A percentile compares a stretch with the other conserved stretches of the same genome.
phyloP scores from a whole-genome alignment of 768 basidiomycete species.

The Trametes cubensis region DNA sequence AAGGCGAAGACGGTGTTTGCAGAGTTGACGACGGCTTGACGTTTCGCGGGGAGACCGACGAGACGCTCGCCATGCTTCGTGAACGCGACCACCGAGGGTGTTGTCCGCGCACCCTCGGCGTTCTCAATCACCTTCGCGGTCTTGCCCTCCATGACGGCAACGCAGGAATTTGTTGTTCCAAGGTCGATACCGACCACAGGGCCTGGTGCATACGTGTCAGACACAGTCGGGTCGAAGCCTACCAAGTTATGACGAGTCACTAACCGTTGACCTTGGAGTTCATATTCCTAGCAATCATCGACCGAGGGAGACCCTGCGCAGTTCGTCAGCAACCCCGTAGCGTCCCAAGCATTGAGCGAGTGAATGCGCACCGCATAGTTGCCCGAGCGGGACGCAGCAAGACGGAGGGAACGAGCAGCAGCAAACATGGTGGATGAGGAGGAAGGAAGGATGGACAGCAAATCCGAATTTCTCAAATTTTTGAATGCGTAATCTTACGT shows the following conservation, averaged over 20 bases:
- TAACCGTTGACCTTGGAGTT: constrained; percentile 90
- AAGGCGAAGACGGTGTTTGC: constrained; percentile 92
- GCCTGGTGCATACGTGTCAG: constrained; percentile 43
- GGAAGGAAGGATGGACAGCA: constrained; percentile 39
- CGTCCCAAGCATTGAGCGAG: neutral
- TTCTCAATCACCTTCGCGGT: constrained; percentile 95
- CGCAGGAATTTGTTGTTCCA: constrained; percentile 91
- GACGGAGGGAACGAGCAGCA: constrained; percentile 65
- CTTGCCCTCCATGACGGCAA: constrained; percentile 95
- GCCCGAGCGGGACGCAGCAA: constrained; percentile 60
- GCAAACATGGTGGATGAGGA: constrained; percentile 67
- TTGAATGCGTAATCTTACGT: constrained; percentile 30
- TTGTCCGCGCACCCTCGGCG: constrained; percentile 95
- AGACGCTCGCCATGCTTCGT: constrained; percentile 97
- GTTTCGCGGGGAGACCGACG: constrained; percentile 94
- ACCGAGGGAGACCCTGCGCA: constrained; percentile 64
- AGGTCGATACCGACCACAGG: constrained; percentile 97
- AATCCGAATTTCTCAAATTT: constrained; percentile 25
- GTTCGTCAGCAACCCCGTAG: constrained; percentile 14
- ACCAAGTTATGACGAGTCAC: constrained; percentile 28
- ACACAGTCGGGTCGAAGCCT: neutral
- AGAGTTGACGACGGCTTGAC: constrained; percentile 95
- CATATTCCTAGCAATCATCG: constrained; percentile 87
- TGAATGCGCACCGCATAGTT: constrained; percentile 57
- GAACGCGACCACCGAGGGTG: constrained; percentile 98